Evolutionary conservation across 2,329 filamentous ascomycete species (phyloP), one percentile per base, ranked within the genome.

Genomic region (Dendrostoma leiphaemia): DNA sequence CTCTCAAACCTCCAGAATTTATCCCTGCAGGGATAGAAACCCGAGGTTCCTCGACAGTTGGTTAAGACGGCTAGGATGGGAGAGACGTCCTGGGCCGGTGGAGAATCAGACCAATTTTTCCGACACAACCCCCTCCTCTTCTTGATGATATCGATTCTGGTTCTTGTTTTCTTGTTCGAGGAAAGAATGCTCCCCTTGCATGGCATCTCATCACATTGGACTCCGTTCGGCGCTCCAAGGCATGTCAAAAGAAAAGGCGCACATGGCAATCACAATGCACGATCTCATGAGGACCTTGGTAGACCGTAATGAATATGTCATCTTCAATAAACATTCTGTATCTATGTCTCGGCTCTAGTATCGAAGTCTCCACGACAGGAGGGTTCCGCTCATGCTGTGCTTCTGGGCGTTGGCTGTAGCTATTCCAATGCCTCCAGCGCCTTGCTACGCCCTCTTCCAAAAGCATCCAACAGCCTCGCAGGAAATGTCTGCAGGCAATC

Each of bases 41-140:
- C 24, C 31, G 50, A 50, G 58, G 62, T 64, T 67, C 63, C 63
- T 65, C 77, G 77, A 80, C 77, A 80, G 77, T 71, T 69, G 70
- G 69, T 56, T 61, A 54, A 54, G 58, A 61, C 65, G 60, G 71
- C 71, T 74, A 72, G 79, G 79, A 75, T 80, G 79, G 79, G 79
- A 84, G 82, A 78, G 81, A 85, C 82, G 82, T 78, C 77, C 53
- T 32, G 46, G 47, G 55, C 47, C 55, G 55, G 55, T 43, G 53
- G 40, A 32, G 24, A 26, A 17, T 7, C 6, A 7, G 23, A 24
- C n/a, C n/a, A n/a, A 37, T 5, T 7, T 37, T 37, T 17, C 15
- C 17, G 34, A 37, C 34, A 15, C 15, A 15, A 37, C 34, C 34
- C 17, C 37, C 21, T 49, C 37, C 7, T 5, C 12, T 38, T 38